A percentile compares a stretch with the other conserved stretches of the same genome.
phyloP scores from a whole-genome alignment of 148 eudicot species.

The Beta vulgaris region DNA sequence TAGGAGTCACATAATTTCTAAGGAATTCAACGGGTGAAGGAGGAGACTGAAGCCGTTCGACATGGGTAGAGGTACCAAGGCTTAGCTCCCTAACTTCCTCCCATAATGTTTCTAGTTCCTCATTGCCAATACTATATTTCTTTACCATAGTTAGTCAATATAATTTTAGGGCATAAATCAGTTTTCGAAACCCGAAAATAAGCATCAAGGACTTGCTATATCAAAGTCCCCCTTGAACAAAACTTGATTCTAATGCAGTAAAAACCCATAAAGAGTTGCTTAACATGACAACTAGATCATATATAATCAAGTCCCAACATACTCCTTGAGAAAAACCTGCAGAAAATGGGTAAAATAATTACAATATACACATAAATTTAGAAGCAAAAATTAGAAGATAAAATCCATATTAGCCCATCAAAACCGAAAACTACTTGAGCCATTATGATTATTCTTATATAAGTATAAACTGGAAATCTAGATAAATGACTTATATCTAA shows the following conservation, averaged over 20 bases:
- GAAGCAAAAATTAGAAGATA: no score
- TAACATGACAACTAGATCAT: neutral
- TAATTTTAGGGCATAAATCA: neutral
- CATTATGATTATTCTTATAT: neutral
- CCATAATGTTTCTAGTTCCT: constrained; percentile 56
- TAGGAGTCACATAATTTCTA: constrained; percentile 66
- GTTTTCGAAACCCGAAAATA: neutral
- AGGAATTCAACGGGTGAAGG: constrained; percentile 79
- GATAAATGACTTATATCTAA: no score
- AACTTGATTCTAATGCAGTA: no score
- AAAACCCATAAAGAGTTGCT: neutral
- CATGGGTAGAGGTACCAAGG: constrained; percentile 52
- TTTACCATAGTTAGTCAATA: constrained; percentile 19
- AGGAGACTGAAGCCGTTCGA: constrained; percentile 60
- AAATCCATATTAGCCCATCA: neutral
- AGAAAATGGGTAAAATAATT: neutral
- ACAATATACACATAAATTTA: no score
- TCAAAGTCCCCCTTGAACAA: no score
- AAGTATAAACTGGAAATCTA: no score
- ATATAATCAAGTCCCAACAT: neutral
- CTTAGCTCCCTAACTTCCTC: constrained; percentile 74
- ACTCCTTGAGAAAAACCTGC: neutral
- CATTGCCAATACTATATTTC: constrained; percentile 5
- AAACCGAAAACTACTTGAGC: neutral
- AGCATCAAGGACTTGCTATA: neutral